These are phyloP conservation scores for Aspergillus kassunensis DNA, from an alignment of 495 filamentous ascomycete species.

Conservation along the genomic window DNA sequence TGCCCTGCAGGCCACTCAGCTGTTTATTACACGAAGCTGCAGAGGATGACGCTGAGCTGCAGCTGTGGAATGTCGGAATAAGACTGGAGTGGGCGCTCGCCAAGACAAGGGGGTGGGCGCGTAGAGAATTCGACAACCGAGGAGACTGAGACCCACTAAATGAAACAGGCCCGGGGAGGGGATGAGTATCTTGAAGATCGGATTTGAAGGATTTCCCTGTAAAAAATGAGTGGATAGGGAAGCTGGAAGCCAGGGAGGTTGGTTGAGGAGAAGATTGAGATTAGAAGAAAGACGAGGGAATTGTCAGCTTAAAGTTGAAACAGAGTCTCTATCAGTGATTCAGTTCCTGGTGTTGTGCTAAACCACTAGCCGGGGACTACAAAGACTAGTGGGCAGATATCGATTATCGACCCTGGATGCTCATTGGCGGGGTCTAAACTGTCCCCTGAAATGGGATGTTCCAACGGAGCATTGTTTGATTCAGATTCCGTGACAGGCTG, in stretches of 20 bases:
- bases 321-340: not conserved
- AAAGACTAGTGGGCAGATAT: not conserved
- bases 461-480: too few species aligned
- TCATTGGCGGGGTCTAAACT: not conserved
- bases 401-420: not conserved
- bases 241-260: not conserved
- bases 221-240: not conserved
- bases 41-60: slow-evolving; percentile 4
- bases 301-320: not conserved
- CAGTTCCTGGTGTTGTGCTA: not conserved
- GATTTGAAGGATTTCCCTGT: too few species aligned
- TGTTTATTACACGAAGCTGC: not conserved
- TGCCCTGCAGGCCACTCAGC: slow-evolving; percentile 7
- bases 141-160: too few species aligned
- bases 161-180: too few species aligned
- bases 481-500: too few species aligned
- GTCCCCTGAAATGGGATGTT: too few species aligned
- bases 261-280: not conserved
- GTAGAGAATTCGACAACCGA: slow-evolving; percentile 5
- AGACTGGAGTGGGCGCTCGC: slow-evolving; percentile 9
- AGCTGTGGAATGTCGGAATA: not conserved
- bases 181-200: too few species aligned
- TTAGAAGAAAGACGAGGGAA: not conserved
- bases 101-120: slow-evolving; percentile 18
- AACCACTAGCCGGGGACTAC: slow-evolving; percentile 6